A percentile compares a stretch with the other conserved stretches of the same genome.
Conservation (phyloP, 1,284 basidiomycete genomes). For the Ganoderma meredithae region DNA sequence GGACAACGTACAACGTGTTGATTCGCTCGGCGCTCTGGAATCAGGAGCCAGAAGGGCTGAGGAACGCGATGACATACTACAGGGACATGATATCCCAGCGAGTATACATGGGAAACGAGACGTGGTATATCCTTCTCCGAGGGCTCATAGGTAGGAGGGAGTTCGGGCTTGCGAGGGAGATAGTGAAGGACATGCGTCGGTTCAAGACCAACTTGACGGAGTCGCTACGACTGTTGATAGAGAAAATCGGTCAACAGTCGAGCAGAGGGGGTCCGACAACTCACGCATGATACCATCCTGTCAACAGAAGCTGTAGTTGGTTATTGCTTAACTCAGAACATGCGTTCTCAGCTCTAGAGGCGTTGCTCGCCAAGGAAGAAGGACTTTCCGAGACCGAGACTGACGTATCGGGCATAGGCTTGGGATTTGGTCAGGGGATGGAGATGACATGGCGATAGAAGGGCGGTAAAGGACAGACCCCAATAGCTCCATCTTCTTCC, state of each 20-base stretch:
- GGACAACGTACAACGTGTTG: constrained; percentile 78
- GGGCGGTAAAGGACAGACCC: constrained; percentile 58
- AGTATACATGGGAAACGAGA: constrained; percentile 63
- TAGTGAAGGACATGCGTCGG: constrained; percentile 65
- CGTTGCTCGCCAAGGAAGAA: constrained; percentile 65
- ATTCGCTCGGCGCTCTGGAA: constrained; percentile 69
- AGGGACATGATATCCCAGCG: constrained; percentile 65
- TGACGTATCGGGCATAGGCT: constrained; percentile 80
- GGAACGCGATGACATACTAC: constrained; percentile 68
- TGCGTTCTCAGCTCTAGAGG: constrained; percentile 12
- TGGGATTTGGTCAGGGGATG: constrained; percentile 30
- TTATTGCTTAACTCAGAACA: constrained; percentile 10
- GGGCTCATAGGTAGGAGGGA: constrained; percentile 63
- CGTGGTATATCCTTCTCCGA: constrained; percentile 77
- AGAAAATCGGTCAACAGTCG: constrained; percentile 46
- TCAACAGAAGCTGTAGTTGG: constrained; percentile 5
- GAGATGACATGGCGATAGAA: constrained; percentile 22
- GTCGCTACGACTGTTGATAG: constrained; percentile 48
- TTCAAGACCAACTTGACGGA: constrained; percentile 28
- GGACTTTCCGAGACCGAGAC: constrained; percentile 68
- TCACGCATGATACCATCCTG: constrained; percentile 26
- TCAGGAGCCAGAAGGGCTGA: constrained; percentile 53
- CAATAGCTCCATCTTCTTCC: constrained; percentile 88
- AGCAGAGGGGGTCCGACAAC: constrained; percentile 25
- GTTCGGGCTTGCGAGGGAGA: constrained; percentile 63